Evolutionary conservation across 2,329 filamentous ascomycete species (phyloP).

Genomic region (Cladorrhinum sp.): DNA sequence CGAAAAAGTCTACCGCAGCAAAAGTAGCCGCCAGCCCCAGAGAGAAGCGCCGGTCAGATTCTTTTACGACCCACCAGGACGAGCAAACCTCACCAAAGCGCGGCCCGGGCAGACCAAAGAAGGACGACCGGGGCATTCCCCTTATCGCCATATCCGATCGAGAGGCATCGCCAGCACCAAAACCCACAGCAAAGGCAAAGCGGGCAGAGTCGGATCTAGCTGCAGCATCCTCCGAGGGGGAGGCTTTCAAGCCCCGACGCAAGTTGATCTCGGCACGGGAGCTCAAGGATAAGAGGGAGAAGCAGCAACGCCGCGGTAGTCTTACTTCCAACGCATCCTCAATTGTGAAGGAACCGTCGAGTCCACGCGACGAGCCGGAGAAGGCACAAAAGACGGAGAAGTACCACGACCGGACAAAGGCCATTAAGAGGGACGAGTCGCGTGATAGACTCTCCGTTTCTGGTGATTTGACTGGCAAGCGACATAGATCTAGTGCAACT

Average conservation of each 20-base stretch:
- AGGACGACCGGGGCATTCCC: conserved; percentile 48
- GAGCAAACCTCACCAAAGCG: conserved; percentile 49
- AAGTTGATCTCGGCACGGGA: conserved; percentile 64
- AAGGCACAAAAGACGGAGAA: conserved; percentile 50
- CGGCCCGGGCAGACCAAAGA: conserved; percentile 51
- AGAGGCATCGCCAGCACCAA: conserved; percentile 50
- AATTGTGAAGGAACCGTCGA: conserved; percentile 48
- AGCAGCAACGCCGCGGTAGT: conserved; percentile 56
- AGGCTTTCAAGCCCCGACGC: conserved; percentile 56
- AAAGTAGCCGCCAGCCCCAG: conserved; percentile 44
- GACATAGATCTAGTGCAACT: conserved; percentile 57
- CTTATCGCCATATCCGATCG: conserved; percentile 50
- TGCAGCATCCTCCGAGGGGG: conserved; percentile 54
- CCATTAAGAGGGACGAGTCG: conserved; percentile 59
- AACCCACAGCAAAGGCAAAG: conserved; percentile 48
- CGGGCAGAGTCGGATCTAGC: conserved; percentile 53
- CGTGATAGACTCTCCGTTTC: conserved; percentile 51
- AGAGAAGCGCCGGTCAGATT: conserved; percentile 48
- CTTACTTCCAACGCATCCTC: conserved; percentile 55
- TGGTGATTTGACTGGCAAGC: conserved; percentile 53
- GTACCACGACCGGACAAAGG: conserved; percentile 58
- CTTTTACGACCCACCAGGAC: conserved; percentile 43
- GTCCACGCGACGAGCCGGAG: conserved; percentile 53
- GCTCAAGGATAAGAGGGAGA: conserved; percentile 56
- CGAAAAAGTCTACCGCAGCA: conserved; percentile 39